Conservation (phyloP, 1,284 basidiomycete species). For the Marasmius sp. region DNA sequence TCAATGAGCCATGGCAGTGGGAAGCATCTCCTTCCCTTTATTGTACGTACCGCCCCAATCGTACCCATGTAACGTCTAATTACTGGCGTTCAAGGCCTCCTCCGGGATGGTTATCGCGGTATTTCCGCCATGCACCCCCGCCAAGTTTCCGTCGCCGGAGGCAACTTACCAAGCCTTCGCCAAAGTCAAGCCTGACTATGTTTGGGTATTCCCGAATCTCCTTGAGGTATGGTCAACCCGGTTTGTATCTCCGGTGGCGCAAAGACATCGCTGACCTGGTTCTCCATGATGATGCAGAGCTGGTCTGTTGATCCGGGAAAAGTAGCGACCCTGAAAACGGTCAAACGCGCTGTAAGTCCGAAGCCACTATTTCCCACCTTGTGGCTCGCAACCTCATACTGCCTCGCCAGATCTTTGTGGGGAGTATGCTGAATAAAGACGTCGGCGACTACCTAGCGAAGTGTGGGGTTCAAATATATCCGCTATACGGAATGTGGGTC, state of each 20-base stretch:
- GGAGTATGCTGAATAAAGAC: slow-evolving; percentile 18
- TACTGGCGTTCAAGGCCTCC: background rate
- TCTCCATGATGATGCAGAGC: no score
- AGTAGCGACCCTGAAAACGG: slow-evolving; percentile 1
- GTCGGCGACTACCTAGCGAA: slow-evolving; percentile 15
- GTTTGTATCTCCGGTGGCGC: background rate
- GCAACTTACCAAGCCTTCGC: slow-evolving; percentile 5
- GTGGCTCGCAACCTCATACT: background rate
- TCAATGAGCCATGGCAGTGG: slow-evolving; percentile 13
- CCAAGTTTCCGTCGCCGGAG: slow-evolving; percentile 5
- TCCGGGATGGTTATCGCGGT: slow-evolving; percentile 9
- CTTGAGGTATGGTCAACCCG: slow-evolving; percentile 1
- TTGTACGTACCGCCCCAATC: slow-evolving; percentile 3
- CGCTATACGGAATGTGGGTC: slow-evolving; percentile 19
- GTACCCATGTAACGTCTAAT: background rate
- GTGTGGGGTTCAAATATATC: slow-evolving; percentile 3
- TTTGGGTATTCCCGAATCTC: slow-evolving; percentile 7
- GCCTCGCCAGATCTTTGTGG: slow-evolving; percentile 15
- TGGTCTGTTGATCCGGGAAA: slow-evolving; percentile 13
- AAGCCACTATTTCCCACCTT: background rate
- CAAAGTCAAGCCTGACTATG: slow-evolving; percentile 4
- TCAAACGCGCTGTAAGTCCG: background rate
- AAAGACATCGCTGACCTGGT: background rate
- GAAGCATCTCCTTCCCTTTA: slow-evolving; percentile 9
- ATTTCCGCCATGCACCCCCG: slow-evolving; percentile 9